Conservation (phyloP, 2,329 filamentous ascomycete species). For the Epichloe gansuensis region DNA sequence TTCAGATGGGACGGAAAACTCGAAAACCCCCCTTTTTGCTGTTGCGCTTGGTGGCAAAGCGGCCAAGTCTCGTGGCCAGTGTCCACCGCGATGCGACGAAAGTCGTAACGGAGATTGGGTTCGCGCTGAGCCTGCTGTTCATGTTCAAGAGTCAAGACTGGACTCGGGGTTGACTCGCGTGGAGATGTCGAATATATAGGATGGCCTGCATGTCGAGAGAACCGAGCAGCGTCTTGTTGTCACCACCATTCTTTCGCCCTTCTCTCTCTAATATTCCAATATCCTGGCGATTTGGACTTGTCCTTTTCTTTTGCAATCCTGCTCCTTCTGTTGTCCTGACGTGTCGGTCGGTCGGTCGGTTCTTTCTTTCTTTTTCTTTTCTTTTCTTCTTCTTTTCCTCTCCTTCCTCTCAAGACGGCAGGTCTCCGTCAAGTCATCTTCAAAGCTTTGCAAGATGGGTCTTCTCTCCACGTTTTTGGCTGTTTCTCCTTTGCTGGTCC, state of each 20-base stretch:
- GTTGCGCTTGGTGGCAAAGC: not conserved
- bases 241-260: not conserved
- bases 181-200: not conserved
- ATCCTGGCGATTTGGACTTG: not conserved
- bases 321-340: too few relatives aligned
- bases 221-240: not conserved
- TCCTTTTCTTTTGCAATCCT: not conserved
- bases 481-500: not conserved
- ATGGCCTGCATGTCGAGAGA: not conserved
- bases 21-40: not conserved
- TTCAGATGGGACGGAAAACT: not conserved
- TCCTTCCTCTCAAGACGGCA: not conserved
- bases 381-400: not conserved
- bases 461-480: not conserved
- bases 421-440: not conserved
- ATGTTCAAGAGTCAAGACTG: too few relatives aligned
- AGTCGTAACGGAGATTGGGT: not conserved
- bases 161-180: too few relatives aligned
- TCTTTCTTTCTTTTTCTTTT: not conserved
- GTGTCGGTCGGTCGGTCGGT: too few relatives aligned
- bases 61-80: not conserved
- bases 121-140: too few relatives aligned
- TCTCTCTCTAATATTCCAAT: not conserved
- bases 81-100: conserved; percentile 1
- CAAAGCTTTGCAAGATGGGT: not conserved